phyloP scores from a whole-genome alignment of 345 rosid genomes.

The Gossypioides kirkii region DNA sequence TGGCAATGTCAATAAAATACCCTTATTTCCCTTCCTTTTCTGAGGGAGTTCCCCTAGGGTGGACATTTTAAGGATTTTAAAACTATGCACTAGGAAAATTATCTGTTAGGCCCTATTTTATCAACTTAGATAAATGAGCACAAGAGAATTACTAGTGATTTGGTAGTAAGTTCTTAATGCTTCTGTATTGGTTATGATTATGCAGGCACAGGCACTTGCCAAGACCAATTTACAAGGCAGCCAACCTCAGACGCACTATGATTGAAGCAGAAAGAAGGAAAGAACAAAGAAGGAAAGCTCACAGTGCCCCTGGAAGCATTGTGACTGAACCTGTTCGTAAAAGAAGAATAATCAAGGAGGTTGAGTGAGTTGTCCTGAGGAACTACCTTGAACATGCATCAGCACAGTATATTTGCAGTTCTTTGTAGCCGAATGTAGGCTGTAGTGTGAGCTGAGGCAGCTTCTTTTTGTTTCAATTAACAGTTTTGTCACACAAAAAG shows the following conservation, averaged over 20 bases:
- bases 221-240: slow-evolving; percentile 74
- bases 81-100: neutral
- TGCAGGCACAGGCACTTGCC: slow-evolving; percentile 93
- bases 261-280: slow-evolving; percentile 68
- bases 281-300: slow-evolving; percentile 78
- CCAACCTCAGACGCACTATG: slow-evolving; percentile 35
- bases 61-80: neutral
- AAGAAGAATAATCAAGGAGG: slow-evolving; percentile 72
- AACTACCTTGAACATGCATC: neutral
- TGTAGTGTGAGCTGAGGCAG: neutral
- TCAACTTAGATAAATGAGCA: neutral
- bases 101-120: neutral
- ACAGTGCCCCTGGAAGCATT: slow-evolving; percentile 77
- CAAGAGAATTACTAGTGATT: neutral
- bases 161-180: neutral
- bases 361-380: slow-evolving; percentile 39
- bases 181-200: slow-evolving; percentile 6
- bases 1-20: neutral
- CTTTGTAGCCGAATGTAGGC: neutral
- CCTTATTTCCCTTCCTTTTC: neutral
- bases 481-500: neutral
- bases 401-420: neutral
- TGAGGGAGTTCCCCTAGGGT: neutral
- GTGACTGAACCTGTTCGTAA: slow-evolving; percentile 48
- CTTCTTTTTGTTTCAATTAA: neutral